Base-by-base conservation (phyloP, 305 asterid genomes). In the Solanum chacoense region DNA sequence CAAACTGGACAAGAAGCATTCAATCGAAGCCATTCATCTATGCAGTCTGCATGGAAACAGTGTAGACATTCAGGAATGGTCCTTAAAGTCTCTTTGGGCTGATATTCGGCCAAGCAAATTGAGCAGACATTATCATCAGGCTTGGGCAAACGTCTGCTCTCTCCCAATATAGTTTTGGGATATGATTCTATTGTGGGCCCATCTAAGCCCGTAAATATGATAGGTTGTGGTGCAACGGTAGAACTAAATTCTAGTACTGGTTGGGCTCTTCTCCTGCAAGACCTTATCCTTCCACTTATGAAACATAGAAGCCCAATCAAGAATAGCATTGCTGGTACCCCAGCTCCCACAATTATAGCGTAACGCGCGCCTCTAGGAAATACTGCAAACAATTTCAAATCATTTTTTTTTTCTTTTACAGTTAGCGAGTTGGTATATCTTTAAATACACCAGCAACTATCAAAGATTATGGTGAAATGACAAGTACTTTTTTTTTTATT, bases 1-100 rank as follows among this genome's bases (percentile, higher is more conserved):
- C 94, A 93, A 81, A 93, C 89, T 6, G 94, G 95, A 89, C 95
- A 93, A 14, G 94, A 91, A n/a, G 91, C 79, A 59, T 91, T 90
- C 3, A 89, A 26, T 42, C 87, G 89, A 16, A 93, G 94, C 94
- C 95, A 93, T 84, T 92, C 91, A 11, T 92, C 94, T 14, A 93
- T 89, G 65, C 95, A 93, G 9, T 91, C 91, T 4, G 91, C 93
- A 24, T 93, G 94, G 79, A 93, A 93, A 72, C 90, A 91, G 50
- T 93, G 94, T 26, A 84, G 91, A 40, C 95, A 93, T 63, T 91
- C 92, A 5, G 94, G 95, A 35, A 93, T 89, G 74, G 85, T 93
- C 83, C 93, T 89, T 69, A 93, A 38, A 1, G 93, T 90, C 63
- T 93, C 94, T 50, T 91, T 89, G 80, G 95, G 90, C 89, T 72